Percentiles rank a stretch among this genome's conserved stretches.
Conservation (phyloP, 768 basidiomycete genomes). For the Rhizopogon vulgaris region DNA sequence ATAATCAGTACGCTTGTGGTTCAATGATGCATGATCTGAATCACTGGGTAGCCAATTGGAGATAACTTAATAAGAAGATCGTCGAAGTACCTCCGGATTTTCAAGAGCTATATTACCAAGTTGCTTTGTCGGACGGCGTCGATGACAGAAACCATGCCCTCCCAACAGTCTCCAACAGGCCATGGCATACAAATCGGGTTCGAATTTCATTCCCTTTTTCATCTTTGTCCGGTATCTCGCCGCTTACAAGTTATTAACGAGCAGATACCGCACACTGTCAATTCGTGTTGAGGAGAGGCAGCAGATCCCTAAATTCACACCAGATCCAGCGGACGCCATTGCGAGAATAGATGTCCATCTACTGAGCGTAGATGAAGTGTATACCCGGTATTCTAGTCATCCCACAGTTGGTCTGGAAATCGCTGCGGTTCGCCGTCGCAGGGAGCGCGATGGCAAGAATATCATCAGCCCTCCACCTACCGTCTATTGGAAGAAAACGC, state of each 20-base stretch:
- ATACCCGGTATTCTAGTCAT: conserved; percentile 39
- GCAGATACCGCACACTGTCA: conserved; percentile 31
- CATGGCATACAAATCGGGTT: conserved; percentile 2
- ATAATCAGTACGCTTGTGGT: too few relatives aligned
- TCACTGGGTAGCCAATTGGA: too few relatives aligned
- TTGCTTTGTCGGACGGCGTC: neutral
- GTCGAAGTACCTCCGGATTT: too few relatives aligned
- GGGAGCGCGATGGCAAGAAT: conserved; percentile 42
- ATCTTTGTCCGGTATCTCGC: neutral
- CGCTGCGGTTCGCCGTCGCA: conserved; percentile 41
- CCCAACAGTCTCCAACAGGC: neutral
- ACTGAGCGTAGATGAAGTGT: conserved; percentile 32
- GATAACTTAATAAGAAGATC: neutral
- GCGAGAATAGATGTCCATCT: conserved; percentile 38
- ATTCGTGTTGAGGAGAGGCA: conserved; percentile 23
- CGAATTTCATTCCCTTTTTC: neutral
- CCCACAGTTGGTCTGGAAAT: conserved; percentile 42
- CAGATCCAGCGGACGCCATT: conserved; percentile 26
- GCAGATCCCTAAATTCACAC: neutral
- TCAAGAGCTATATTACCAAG: too few relatives aligned
- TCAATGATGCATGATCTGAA: too few relatives aligned
- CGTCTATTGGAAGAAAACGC: conserved; percentile 36
- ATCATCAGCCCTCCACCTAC: conserved; percentile 42
- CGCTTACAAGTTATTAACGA: neutral
- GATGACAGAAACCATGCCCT: neutral